Evolutionary conservation across 1,139 yeast genomes (phyloP), one percentile per base, ranked within the genome.

Genomic region (Fermentozyma sake): DNA sequence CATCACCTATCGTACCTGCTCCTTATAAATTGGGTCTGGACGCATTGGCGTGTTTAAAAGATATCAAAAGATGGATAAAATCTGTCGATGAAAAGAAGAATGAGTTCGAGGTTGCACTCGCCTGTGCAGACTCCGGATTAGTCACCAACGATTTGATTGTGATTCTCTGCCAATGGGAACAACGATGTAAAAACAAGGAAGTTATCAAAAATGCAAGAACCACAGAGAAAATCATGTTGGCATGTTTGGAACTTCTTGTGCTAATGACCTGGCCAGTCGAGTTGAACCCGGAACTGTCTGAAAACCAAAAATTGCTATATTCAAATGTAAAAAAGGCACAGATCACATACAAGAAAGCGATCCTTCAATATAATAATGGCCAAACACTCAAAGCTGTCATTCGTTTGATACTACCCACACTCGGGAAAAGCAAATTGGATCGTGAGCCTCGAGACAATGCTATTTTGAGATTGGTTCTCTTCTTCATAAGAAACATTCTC

Each of bases 21-120:
- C 78, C 80, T 0, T 91, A 91, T 47, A 76, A 74, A 38, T 66
- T 89, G 3, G 98, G 98, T 7, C 89, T 82, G 40, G 97, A 91
- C 49, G 96, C 96, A 2, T 58, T 84, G 35, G 89, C 89, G 1
- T 86, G 97, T 54, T 59, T 91, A 19, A 81, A 84, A 43, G 98
- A 91, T 57, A 57, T 91, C 36, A 86, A 85, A 50, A 68, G 83
- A 41, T 89, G 97, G 96, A 72, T 91, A 31, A 76, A 76, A 40
- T 68, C 82, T 1, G 91, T 85, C 27, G 98, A 91, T 50, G 94
- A 85, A 34, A 65, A 68, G 22, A 70, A 73, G 35, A 67, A 71
- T 28, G 66, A 77, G 15, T 80, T 76, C 65, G 87, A 81, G 40
- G 96, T 89, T 11, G 95, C 96, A 0, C 64, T 84, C 26, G 95